Evolutionary conservation across 306 rosid genomes (phyloP).

Genomic region (Gastrolobium bilobum): DNA sequence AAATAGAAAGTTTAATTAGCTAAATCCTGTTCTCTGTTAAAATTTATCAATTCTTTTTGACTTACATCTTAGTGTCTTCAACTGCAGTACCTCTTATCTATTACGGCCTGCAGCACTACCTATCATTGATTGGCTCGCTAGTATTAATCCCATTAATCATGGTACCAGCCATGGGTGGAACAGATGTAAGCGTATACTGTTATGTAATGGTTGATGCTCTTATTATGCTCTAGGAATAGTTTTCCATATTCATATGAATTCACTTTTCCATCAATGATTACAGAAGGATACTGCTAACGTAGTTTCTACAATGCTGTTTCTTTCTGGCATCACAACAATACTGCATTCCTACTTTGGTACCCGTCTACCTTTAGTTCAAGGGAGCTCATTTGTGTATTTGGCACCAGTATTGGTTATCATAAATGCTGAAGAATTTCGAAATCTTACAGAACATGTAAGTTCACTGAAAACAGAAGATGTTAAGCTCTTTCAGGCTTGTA

Average conservation of each 20-base stretch:
- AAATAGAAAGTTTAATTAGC: slow-evolving; percentile 8
- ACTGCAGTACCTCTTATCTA: slow-evolving; percentile 77
- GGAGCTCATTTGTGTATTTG: slow-evolving; percentile 85
- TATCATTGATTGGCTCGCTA: slow-evolving; percentile 92
- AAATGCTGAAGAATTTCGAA: slow-evolving; percentile 76
- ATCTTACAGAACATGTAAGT: slow-evolving; percentile 87
- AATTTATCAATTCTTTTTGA: slow-evolving; percentile 19
- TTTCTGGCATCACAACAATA: slow-evolving; percentile 85
- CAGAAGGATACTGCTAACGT: slow-evolving; percentile 83
- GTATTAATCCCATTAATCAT: slow-evolving; percentile 79
- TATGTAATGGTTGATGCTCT: slow-evolving; percentile 38
- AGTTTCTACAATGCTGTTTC: slow-evolving; percentile 77
- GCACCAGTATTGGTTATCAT: slow-evolving; percentile 83
- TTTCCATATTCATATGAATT: slow-evolving; percentile 25
- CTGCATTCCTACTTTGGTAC: slow-evolving; percentile 82
- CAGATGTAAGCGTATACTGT: slow-evolving; percentile 73
- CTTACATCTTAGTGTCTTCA: slow-evolving; percentile 47
- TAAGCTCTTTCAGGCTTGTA: slow-evolving; percentile 32
- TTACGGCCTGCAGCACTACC: slow-evolving; percentile 90
- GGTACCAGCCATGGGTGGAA: slow-evolving; percentile 89
- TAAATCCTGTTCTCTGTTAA: slow-evolving; percentile 39
- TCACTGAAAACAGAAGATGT: slow-evolving; percentile 14
- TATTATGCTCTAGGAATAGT: slow-evolving; percentile 18
- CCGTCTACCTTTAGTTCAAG: slow-evolving; percentile 86
- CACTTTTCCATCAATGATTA: slow-evolving; percentile 40